Evolutionary conservation across 2,329 filamentous ascomycete genomes (phyloP).

Genomic region (Scorias spongiosa): DNA sequence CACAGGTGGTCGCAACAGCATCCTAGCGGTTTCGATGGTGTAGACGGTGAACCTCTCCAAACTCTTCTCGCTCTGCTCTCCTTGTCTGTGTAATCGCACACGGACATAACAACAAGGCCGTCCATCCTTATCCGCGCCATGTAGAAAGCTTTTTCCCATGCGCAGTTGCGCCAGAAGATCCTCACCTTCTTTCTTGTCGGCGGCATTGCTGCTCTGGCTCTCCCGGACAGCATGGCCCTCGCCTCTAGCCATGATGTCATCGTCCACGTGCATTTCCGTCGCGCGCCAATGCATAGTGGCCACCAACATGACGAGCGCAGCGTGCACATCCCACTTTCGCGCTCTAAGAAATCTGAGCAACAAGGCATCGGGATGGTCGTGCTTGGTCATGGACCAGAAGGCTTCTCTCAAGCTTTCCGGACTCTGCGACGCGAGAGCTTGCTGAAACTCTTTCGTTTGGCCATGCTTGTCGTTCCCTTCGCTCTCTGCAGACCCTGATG

Average conservation of each 20-base stretch:
- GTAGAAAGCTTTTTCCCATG: constrained; percentile 84
- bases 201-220: constrained; percentile 42
- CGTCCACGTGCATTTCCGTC: constrained; percentile 72
- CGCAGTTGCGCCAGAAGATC: constrained; percentile 75
- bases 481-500: constrained; percentile 25
- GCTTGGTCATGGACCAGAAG: constrained; percentile 90
- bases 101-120: constrained; percentile 77
- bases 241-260: constrained; percentile 66
- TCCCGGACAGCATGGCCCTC: constrained; percentile 52
- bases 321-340: constrained; percentile 91
- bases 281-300: constrained; percentile 87
- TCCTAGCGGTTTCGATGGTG: constrained; percentile 82
- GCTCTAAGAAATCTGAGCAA: constrained; percentile 71
- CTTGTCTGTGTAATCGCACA: constrained; percentile 64
- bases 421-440: constrained; percentile 59
- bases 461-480: constrained; percentile 77
- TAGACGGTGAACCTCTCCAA: constrained; percentile 86
- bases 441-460: constrained; percentile 70
- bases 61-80: constrained; percentile 67
- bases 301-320: constrained; percentile 84
- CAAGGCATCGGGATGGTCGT: constrained; percentile 81
- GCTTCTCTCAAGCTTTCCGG: constrained; percentile 66
- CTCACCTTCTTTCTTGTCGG: constrained; percentile 50
- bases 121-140: constrained; percentile 70
- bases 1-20: constrained; percentile 62